These are phyloP conservation scores for Geotrichum restrictum DNA, from an alignment of 1,139 yeast genomes.

Conservation along the genomic window DNA sequence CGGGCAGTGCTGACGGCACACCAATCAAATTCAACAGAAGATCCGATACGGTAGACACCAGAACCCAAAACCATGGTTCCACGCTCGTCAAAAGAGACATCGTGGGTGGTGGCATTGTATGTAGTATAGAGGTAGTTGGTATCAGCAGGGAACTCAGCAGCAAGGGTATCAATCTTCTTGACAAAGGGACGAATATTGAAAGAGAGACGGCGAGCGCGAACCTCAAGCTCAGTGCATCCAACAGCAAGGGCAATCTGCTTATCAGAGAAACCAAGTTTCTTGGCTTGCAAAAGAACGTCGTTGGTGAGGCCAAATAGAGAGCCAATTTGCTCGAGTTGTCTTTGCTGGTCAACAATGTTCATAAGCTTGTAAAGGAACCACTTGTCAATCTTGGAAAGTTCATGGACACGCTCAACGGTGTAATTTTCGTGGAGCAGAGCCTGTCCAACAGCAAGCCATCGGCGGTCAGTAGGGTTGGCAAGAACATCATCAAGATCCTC, in stretches of 20 bases:
- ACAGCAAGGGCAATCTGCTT: constrained; percentile 91
- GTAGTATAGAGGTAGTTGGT: constrained; percentile 95
- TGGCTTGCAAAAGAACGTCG: constrained; percentile 72
- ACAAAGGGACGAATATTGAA: constrained; percentile 88
- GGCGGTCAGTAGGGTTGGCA: constrained; percentile 90
- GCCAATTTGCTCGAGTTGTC: constrained; percentile 65
- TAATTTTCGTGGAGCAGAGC: constrained; percentile 89
- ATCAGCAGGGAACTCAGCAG: constrained; percentile 97
- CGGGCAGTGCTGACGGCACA: constrained; percentile 95
- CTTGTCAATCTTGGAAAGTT: constrained; percentile 87
- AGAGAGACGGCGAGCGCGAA: constrained; percentile 85
- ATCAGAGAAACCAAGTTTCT: constrained; percentile 96
- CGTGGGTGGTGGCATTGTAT: constrained; percentile 88
- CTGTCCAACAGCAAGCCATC: constrained; percentile 98
- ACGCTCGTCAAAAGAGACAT: constrained; percentile 75
- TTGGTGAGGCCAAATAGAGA: constrained; percentile 56
- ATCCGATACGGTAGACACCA: constrained; percentile 92
- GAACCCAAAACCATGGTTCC: constrained; percentile 90
- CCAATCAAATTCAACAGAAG: constrained; percentile 94
- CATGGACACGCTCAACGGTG: constrained; percentile 88
- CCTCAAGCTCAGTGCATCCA: constrained; percentile 87
- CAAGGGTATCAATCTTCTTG: constrained; percentile 96
- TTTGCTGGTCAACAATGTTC: constrained; percentile 87
- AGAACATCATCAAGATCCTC: constrained; percentile 76
- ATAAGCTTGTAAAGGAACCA: constrained; percentile 92